phyloP scores from a whole-genome alignment of 2,329 filamentous ascomycete genomes.

The Fusarium phyllophilum region DNA sequence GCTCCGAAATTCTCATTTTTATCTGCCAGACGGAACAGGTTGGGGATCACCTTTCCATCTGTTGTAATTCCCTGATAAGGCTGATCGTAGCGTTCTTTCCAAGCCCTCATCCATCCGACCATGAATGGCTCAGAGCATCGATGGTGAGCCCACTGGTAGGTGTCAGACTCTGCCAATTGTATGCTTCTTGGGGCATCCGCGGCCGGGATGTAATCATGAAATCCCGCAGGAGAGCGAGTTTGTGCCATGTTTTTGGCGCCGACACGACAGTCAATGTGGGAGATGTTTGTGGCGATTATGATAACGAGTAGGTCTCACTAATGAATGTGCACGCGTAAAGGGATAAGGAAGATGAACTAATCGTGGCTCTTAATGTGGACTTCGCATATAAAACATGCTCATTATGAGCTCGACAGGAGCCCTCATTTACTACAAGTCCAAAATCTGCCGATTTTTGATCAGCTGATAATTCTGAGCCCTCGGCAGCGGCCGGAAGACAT shows the following conservation, averaged over 20 bases:
- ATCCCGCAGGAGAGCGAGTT: conserved; percentile 3
- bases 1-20: conserved; percentile 11
- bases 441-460: background rate
- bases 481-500: background rate
- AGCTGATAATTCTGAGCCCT: background rate
- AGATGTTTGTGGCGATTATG: background rate
- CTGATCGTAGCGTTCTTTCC: conserved; percentile 12
- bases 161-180: conserved; percentile 17
- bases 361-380: background rate
- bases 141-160: conserved; percentile 21
- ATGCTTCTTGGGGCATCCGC: conserved; percentile 13
- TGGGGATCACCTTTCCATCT: conserved; percentile 8
- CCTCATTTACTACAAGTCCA: background rate
- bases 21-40: conserved; percentile 10
- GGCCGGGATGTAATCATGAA: conserved; percentile 24
- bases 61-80: conserved; percentile 20
- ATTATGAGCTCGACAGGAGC: background rate
- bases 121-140: conserved; percentile 32
- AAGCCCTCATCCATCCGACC: conserved; percentile 25
- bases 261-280: too few relatives aligned
- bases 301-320: background rate
- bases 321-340: background rate
- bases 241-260: background rate
- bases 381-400: background rate
- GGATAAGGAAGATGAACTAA: background rate